Conservation (phyloP, 306 rosid species). For the Dryas drummondii region DNA sequence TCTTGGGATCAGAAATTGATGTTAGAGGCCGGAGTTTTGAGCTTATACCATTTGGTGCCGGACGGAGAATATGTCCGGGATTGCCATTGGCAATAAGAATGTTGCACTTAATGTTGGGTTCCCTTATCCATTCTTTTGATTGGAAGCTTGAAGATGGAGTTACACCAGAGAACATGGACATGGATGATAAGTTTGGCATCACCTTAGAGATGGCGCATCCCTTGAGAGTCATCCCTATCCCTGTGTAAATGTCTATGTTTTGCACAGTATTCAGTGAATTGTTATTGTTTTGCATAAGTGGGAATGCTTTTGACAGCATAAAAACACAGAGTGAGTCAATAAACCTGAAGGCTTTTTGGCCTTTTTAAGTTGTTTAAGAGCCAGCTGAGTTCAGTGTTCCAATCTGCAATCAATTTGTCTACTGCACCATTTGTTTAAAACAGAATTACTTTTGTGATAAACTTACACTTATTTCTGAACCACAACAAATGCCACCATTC, state of each 20-base stretch:
- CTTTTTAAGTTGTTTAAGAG: no score
- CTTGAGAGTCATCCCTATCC: constrained; percentile 35
- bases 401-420: no score
- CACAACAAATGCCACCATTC: no score
- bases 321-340: no score
- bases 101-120: constrained; percentile 52
- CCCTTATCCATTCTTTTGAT: constrained; percentile 48
- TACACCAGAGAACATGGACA: constrained; percentile 34
- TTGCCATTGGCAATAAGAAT: constrained; percentile 47
- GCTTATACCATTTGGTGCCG: constrained; percentile 51
- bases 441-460: no score
- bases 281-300: not conserved
- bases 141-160: constrained; percentile 54
- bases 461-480: no score
- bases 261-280: not conserved
- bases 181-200: constrained; percentile 55
- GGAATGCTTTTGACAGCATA: no score
- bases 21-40: constrained; percentile 45
- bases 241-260: not conserved
- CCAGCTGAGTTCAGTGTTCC: no score
- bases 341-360: no score
- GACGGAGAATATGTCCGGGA: constrained; percentile 47
- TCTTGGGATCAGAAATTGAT: constrained; percentile 41
- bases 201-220: constrained; percentile 42
- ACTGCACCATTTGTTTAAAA: no score